These are phyloP conservation scores for Neurospora sp. DNA, from an alignment of 495 filamentous ascomycete genomes.

Conservation along the genomic window DNA sequence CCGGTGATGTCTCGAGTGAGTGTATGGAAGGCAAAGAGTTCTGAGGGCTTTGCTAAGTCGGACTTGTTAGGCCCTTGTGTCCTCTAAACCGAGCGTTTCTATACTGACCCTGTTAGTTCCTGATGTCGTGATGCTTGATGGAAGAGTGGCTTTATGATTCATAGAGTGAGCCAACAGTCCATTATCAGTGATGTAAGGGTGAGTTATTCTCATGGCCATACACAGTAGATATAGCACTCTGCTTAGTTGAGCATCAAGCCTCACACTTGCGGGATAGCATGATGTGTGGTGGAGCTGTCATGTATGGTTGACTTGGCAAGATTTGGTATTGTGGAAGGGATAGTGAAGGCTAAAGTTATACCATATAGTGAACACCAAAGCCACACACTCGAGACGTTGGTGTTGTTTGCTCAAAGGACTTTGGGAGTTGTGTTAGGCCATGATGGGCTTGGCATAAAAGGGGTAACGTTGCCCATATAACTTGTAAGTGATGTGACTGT, in stretches of 20 bases:
- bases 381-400: not conserved
- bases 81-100: constrained; percentile 27
- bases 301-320: not conserved
- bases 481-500: not conserved
- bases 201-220: not conserved
- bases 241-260: not conserved
- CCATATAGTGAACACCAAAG: not conserved
- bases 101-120: not conserved
- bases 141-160: not conserved
- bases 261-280: not conserved
- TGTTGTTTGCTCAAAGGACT: not conserved
- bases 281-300: not conserved
- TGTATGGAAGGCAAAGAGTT: not conserved
- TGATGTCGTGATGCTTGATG: not conserved
- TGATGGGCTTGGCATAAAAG: not conserved
- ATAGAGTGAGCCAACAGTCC: not conserved
- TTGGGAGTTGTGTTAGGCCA: not conserved
- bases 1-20: not conserved
- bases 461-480: not conserved
- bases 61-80: constrained; percentile 15
- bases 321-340: not conserved
- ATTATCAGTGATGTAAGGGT: not conserved
- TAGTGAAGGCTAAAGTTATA: not conserved
- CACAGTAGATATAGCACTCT: not conserved
- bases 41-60: constrained; percentile 13